phyloP scores from a whole-genome alignment of 345 rosid species.

The Rhodomyrtus tomentosa region DNA sequence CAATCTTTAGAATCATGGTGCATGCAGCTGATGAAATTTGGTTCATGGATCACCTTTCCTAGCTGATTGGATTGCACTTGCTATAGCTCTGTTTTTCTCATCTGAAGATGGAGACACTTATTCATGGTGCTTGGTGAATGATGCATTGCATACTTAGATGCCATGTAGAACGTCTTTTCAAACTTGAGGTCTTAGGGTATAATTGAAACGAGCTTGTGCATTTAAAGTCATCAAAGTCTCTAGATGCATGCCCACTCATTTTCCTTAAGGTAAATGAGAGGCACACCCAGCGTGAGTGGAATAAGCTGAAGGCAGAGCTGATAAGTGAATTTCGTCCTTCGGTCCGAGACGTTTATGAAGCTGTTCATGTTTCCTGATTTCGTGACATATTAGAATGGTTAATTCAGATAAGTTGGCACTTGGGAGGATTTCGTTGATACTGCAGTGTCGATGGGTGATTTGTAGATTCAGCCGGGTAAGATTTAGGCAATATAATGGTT shows the following conservation, averaged over 20 bases:
- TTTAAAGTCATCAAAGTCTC: not conserved
- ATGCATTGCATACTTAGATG: not conserved
- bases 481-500: not conserved
- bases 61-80: not conserved
- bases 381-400: not conserved
- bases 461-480: not conserved
- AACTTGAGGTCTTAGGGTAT: not conserved
- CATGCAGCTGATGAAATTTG: not conserved
- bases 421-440: not conserved
- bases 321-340: not conserved
- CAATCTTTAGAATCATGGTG: not conserved
- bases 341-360: not conserved
- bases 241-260: not conserved
- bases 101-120: not conserved
- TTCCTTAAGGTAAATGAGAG: not conserved
- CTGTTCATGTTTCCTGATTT: not conserved
- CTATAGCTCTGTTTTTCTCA: not conserved
- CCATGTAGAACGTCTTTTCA: not conserved
- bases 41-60: not conserved
- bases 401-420: not conserved
- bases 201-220: not conserved
- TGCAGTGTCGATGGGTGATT: not conserved
- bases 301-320: not conserved
- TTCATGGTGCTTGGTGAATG: not conserved
- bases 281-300: not conserved